Conservation (phyloP, 192 early-diverging fungal species). For the Backusella luteola region DNA sequence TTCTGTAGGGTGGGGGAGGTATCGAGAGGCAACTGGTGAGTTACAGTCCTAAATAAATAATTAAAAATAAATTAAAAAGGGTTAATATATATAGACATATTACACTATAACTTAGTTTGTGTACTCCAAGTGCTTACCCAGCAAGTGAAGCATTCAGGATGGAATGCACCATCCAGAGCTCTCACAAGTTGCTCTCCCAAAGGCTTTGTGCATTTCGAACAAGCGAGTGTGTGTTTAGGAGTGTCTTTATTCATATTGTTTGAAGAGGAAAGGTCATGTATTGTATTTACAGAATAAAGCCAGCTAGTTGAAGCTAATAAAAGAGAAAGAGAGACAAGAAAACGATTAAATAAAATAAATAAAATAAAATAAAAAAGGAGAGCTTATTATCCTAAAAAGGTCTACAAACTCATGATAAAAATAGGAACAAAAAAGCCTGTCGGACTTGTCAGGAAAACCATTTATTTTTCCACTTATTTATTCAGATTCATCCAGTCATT, state of each 20-base stretch:
- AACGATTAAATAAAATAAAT: constrained; percentile 1
- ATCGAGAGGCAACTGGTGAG: constrained; percentile 78
- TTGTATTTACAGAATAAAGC: neutral
- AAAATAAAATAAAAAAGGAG: constrained; percentile 8
- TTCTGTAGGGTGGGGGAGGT: constrained; percentile 68
- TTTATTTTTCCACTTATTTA: neutral
- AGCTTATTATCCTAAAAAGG: neutral
- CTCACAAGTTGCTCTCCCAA: constrained; percentile 91
- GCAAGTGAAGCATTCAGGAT: constrained; percentile 95
- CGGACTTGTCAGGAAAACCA: neutral
- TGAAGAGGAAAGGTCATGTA: neutral
- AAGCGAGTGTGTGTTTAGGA: constrained; percentile 3
- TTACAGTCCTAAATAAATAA: constrained; percentile 66
- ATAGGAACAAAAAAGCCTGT: neutral
- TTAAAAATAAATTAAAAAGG: constrained; percentile 19
- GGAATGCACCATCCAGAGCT: constrained; percentile 82
- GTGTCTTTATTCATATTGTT: constrained; percentile 12
- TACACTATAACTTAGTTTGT: constrained; percentile 12
- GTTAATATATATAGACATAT: constrained; percentile 34
- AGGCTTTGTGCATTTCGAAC: constrained; percentile 55
- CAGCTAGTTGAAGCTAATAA: neutral
- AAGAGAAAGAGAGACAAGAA: neutral
- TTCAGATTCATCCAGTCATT: neutral
- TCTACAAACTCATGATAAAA: neutral
- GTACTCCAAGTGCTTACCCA: constrained; percentile 58